Base-by-base conservation (phyloP, 768 basidiomycete genomes). In the Amanita rubescens region DNA sequence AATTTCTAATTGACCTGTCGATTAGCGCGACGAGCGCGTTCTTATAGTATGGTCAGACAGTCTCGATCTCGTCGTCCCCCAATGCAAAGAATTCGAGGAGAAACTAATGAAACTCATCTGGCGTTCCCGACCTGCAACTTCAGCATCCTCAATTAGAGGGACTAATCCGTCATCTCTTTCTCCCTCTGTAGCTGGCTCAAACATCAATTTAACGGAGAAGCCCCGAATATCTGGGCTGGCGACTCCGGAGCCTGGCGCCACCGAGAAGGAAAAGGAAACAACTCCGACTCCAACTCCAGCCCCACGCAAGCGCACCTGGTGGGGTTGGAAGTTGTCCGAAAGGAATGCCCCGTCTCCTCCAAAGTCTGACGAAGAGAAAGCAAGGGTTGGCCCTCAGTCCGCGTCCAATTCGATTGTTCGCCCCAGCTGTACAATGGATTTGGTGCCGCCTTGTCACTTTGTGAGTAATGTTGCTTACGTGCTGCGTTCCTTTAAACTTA, bases 1-100 rank as follows among this genome's bases (percentile, higher is more conserved):
- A 55, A 50, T 59, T 56, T 56, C 55, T 56, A 54, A 27, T 45
- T 43, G 19, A 60, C 49, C 15, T 46, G 4, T 1, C 24, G 3
- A 30, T 27, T 27, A 90, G 89, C 83, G 91, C 24, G 85, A 91
- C 65, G 90, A 94, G 62, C 80, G 81, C 20, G 87, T 90, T 39
- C 73, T 94, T 24, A 76, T 93, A 20, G 81, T 88, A 17, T 94
- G 92, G 92, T 81, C 87, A 0, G 89, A 94, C 68, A 77, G 84
- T 60, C 74, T 94, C 34, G 90, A 93, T 63, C 73, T 71, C 57
- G 86, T 94, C 59, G 84, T 94, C 49, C 84, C 85, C 0, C 63
- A 84, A n/a, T 83, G 77, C 63, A 66, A 69, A 12, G 87, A 88
- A 62, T 88, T 90, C 60, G 84, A 90, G 58, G 76, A 81, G 22